phyloP scores from a whole-genome alignment of 352 stramenopile species.

The Blastocystis sp. region DNA sequence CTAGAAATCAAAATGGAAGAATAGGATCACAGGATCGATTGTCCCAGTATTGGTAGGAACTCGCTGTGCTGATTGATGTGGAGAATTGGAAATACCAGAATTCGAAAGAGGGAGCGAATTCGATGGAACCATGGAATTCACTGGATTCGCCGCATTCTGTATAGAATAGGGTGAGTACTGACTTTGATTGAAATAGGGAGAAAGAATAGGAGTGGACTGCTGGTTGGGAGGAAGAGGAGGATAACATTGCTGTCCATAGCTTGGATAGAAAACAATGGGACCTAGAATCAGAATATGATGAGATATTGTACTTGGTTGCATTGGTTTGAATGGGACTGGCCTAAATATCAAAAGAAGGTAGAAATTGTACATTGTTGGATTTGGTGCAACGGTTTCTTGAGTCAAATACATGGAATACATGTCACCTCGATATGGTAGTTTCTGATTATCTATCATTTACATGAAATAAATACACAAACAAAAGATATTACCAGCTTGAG shows the following conservation, averaged over 20 bases:
- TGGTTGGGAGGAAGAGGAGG: not conserved
- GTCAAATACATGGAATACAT: not conserved
- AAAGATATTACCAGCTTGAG: not conserved
- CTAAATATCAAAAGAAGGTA: not conserved
- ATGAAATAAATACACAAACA: not conserved
- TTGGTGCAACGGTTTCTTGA: not conserved
- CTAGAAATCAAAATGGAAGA: not conserved
- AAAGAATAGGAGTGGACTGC: not conserved
- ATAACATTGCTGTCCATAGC: not conserved
- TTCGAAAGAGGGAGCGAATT: not conserved
- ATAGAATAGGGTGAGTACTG: too few relatives aligned
- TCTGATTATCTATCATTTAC: not conserved
- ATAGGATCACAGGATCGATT: not conserved
- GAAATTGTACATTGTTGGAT: not conserved
- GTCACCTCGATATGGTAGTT: not conserved
- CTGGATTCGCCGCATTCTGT: too few relatives aligned
- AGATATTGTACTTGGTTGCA: not conserved
- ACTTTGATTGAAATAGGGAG: constrained; percentile 22
- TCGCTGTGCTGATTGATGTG: not conserved
- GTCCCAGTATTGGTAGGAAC: not conserved
- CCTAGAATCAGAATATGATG: not conserved
- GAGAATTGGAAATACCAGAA: not conserved
- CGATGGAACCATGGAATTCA: too few relatives aligned
- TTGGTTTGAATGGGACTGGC: not conserved
- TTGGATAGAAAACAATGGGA: not conserved